Percentiles rank a stretch among this genome's conserved stretches.
phyloP scores from a whole-genome alignment of 2,329 filamentous ascomycete genomes.

The Calonectria fujianensis region DNA sequence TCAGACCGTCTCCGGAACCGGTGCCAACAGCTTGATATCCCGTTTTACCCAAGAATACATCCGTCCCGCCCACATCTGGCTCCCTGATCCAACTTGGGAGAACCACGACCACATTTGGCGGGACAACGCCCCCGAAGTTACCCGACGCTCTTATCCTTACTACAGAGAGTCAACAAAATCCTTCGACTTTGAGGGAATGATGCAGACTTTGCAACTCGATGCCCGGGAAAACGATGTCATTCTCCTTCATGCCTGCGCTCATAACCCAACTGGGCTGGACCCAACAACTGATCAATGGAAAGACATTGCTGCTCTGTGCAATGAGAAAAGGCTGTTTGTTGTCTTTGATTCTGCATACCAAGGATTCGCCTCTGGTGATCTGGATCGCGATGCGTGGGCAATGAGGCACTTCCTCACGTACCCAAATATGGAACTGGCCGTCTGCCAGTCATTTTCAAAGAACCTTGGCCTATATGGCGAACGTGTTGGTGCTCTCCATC shows the following conservation, averaged over 20 bases:
- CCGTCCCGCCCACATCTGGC: conserved; percentile 55
- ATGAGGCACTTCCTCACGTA: conserved; percentile 55
- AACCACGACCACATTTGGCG: conserved; percentile 65
- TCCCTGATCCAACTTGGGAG: conserved; percentile 64
- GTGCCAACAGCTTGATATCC: conserved; percentile 58
- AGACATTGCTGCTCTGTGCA: conserved; percentile 56
- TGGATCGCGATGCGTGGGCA: conserved; percentile 59
- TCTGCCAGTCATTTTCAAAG: conserved; percentile 61
- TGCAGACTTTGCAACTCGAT: conserved; percentile 48
- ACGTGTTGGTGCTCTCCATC: conserved; percentile 55
- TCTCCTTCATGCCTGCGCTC: conserved; percentile 62
- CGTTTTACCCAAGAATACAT: conserved; percentile 49
- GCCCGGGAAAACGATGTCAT: conserved; percentile 57
- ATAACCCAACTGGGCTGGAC: conserved; percentile 64
- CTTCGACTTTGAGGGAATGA: conserved; percentile 58
- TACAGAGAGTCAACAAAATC: conserved; percentile 51
- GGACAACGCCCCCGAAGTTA: conserved; percentile 48
- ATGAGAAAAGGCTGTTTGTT: conserved; percentile 56
- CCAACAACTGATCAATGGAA: conserved; percentile 59
- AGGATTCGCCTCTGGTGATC: conserved; percentile 61
- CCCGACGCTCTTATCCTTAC: conserved; percentile 57
- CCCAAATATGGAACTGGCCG: conserved; percentile 47
- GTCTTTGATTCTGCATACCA: conserved; percentile 64
- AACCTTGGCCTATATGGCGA: conserved; percentile 63
- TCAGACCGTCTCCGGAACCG: conserved; percentile 61